Evolutionary conservation across 306 rosid genomes (phyloP), one percentile per base, ranked within the genome.

Genomic region (Medicago ruthenica): DNA sequence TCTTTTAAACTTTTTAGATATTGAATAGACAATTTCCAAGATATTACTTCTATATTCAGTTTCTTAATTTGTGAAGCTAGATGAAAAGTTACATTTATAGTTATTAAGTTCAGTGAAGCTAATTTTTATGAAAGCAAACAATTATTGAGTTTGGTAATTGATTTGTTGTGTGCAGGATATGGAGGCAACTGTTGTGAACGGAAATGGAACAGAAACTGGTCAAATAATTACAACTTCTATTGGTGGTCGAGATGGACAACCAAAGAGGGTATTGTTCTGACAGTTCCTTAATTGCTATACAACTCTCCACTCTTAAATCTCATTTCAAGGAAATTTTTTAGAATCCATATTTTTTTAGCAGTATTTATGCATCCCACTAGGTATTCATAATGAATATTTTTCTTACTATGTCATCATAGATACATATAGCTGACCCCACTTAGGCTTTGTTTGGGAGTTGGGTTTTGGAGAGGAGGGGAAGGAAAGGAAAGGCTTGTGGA

Each of bases 161-260:
- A 27, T 77, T 74, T 89, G 20, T 31, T 73, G 16, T 59, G n/a
- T 70, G 72, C 81, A 94, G 98, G 95, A 94, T 24, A 60, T 83
- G 61, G 98, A 91, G 76, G 82, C 96, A 53, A 79, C 89, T 67
- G 7, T 87, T 11, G 84, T 90, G 67, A 87, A 75, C 39, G 96
- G 98, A 8, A 91, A 81, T 82, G 97, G 97, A 79, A 86, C 98
- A 55, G 98, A 94, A 83, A 80, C 97, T 1, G 98, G 98, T 70
- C 97, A 94, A 83, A 59, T 94, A 78, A 94, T 92, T 55, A 84
- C 93, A 21, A 92, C 97, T 20, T 80, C 88, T 36, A 80, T 92
- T 1, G 90, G 88, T 60, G 97, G 97, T 74, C 86, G 53, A 51
- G 87, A 92, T 75, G 98, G 98, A 74, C 88, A 87, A 41, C 89